Conservation (phyloP, 1,284 basidiomycete genomes). For the Cutaneotrichosporon arboriforme region DNA sequence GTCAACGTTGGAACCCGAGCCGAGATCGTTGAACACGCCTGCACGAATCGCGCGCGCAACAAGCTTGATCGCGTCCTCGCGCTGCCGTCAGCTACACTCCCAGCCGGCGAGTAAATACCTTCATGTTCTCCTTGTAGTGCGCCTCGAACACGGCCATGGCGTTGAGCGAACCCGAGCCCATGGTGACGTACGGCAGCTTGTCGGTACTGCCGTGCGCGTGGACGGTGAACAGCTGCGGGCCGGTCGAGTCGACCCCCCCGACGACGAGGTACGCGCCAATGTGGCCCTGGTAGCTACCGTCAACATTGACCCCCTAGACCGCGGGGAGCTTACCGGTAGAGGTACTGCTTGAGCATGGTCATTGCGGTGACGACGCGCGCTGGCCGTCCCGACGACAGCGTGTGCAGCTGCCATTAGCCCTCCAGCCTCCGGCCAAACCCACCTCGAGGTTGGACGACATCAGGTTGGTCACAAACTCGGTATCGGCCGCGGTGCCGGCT, state of each 20-base stretch:
- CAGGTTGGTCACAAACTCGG: slow-evolving; percentile 84
- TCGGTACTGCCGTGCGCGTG: slow-evolving; percentile 97
- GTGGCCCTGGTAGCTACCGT: slow-evolving; percentile 80
- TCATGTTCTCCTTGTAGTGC: slow-evolving; percentile 76
- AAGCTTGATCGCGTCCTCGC: slow-evolving; percentile 73
- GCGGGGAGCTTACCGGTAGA: slow-evolving; percentile 59
- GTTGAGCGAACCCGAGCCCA: slow-evolving; percentile 93
- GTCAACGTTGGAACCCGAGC: slow-evolving; percentile 95
- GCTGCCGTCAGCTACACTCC: slow-evolving; percentile 49
- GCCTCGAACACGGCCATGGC: slow-evolving; percentile 98
- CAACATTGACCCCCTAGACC: background rate
- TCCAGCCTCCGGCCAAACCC: slow-evolving; percentile 1
- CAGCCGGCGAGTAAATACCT: slow-evolving; percentile 53
- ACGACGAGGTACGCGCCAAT: slow-evolving; percentile 94
- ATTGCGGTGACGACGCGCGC: slow-evolving; percentile 92
- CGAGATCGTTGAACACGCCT: slow-evolving; percentile 99
- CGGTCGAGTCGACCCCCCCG: slow-evolving; percentile 90
- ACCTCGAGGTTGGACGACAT: slow-evolving; percentile 87
- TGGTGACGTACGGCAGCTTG: slow-evolving; percentile 97
- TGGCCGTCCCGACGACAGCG: slow-evolving; percentile 75
- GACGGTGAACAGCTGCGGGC: slow-evolving; percentile 93
- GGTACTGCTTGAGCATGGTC: slow-evolving; percentile 92
- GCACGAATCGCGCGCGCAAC: slow-evolving; percentile 84
- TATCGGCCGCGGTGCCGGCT: slow-evolving; percentile 96
- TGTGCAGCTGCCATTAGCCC: slow-evolving; percentile 57